phyloP scores from a whole-genome alignment of 495 filamentous ascomycete genomes.

The Penicillium maclennaniae region DNA sequence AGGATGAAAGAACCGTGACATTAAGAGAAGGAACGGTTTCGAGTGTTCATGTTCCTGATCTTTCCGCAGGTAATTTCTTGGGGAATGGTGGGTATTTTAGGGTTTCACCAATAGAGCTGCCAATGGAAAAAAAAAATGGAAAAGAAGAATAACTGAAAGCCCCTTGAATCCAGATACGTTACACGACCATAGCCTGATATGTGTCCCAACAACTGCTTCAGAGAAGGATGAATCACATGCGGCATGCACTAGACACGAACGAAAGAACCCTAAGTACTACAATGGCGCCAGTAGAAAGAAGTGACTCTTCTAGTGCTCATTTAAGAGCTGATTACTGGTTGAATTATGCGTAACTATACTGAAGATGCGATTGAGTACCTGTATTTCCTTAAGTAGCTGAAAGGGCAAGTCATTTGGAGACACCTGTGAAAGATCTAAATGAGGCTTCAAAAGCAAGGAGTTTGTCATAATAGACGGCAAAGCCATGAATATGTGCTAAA shows the following conservation, averaged over 20 bases:
- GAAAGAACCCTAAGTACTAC: no score
- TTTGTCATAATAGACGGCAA: background rate
- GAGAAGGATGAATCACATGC: slow-evolving; percentile 8
- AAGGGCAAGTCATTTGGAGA: slow-evolving; percentile 1
- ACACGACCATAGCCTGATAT: no score
- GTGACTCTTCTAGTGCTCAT: background rate
- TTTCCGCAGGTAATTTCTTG: no score
- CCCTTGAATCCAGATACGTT: no score
- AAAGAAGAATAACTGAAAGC: no score
- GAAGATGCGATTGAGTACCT: slow-evolving; percentile 8
- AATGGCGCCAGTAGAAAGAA: no score
- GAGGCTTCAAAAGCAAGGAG: background rate
- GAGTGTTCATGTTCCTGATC: no score
- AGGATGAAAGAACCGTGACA: no score
- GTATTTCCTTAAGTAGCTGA: slow-evolving; percentile 6
- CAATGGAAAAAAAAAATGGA: no score
- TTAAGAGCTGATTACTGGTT: slow-evolving; percentile 6
- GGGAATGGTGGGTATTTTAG: no score
- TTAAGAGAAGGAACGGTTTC: no score
- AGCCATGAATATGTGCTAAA: background rate
- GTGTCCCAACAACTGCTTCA: slow-evolving; percentile 7
- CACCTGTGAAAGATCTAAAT: background rate
- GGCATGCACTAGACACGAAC: slow-evolving; percentile 6
- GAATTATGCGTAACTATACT: slow-evolving; percentile 8
- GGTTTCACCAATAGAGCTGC: no score